Percentiles rank a stretch among this genome's conserved stretches.
Evolutionary conservation across 805 yeast species (phyloP).

Genomic region (Alloascoidea africana): DNA sequence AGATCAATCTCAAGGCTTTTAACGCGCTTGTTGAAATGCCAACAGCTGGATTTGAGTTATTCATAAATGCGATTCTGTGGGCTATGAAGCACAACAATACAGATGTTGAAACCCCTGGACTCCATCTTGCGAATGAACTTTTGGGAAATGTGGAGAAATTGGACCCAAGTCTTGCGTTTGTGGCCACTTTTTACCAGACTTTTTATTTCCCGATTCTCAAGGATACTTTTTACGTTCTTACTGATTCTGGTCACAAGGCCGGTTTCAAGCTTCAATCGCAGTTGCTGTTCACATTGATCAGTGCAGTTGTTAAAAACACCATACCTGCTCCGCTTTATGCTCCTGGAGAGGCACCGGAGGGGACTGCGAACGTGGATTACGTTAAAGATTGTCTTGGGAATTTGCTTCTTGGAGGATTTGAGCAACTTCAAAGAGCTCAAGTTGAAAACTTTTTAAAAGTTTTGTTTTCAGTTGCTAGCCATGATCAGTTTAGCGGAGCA

Average conservation of each 20-base stretch:
- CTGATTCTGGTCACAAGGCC: slow-evolving; percentile 95
- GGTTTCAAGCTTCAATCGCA: slow-evolving; percentile 85
- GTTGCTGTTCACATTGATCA: slow-evolving; percentile 69
- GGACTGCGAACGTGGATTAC: slow-evolving; percentile 68
- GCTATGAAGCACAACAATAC: slow-evolving; percentile 96
- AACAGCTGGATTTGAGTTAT: slow-evolving; percentile 80
- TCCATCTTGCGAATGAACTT: slow-evolving; percentile 69
- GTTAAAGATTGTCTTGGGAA: slow-evolving; percentile 70
- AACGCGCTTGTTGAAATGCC: slow-evolving; percentile 78
- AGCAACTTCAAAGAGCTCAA: slow-evolving; percentile 76
- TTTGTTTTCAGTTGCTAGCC: slow-evolving; percentile 41
- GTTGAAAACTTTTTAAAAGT: slow-evolving; percentile 69
- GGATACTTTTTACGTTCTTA: slow-evolving; percentile 84
- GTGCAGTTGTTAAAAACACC: slow-evolving; percentile 62
- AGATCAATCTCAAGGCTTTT: slow-evolving; percentile 75
- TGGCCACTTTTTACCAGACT: slow-evolving; percentile 75
- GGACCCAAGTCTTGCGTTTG: slow-evolving; percentile 52
- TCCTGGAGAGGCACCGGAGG: slow-evolving; percentile 69
- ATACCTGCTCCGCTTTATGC: slow-evolving; percentile 68
- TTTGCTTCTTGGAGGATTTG: slow-evolving; percentile 80
- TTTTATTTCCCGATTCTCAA: slow-evolving; percentile 81
- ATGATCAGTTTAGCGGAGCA: slow-evolving; percentile 68
- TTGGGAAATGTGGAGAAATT: slow-evolving; percentile 71
- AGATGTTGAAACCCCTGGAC: slow-evolving; percentile 89
- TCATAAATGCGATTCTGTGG: slow-evolving; percentile 93